Conservation (phyloP, 257 asterid genomes). For the Solanum tarijense region DNA sequence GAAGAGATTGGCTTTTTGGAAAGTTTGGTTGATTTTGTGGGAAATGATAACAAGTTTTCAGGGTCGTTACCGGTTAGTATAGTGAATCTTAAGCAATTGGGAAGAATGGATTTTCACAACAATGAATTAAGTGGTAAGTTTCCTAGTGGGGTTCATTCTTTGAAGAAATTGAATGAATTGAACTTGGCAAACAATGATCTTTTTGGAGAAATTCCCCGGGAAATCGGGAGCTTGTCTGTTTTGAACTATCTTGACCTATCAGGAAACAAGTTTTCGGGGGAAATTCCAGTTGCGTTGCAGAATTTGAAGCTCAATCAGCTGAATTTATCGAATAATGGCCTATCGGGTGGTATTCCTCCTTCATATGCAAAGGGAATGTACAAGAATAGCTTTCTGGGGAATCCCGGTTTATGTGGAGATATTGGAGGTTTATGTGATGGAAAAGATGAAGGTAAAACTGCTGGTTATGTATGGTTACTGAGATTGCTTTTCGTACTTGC, state of each 20-base stretch:
- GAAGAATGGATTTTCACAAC: constrained; percentile 72
- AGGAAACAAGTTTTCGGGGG: constrained; percentile 57
- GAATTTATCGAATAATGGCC: constrained; percentile 66
- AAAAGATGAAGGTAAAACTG: constrained; percentile 22
- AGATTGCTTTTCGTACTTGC: constrained; percentile 51
- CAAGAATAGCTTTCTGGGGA: constrained; percentile 66
- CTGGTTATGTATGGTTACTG: constrained; percentile 53
- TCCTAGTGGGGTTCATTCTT: constrained; percentile 55
- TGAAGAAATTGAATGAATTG: constrained; percentile 80
- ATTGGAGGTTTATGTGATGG: constrained; percentile 67
- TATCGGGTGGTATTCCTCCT: constrained; percentile 77
- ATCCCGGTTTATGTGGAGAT: constrained; percentile 77
- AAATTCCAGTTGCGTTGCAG: constrained; percentile 64
- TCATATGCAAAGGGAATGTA: constrained; percentile 69
- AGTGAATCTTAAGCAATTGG: constrained; percentile 71
- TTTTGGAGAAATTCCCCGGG: constrained; percentile 71
- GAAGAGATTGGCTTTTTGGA: constrained; percentile 72
- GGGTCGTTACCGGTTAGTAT: constrained; percentile 68
- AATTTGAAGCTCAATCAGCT: constrained; percentile 83
- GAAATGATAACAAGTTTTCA: constrained; percentile 42
- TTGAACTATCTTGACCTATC: constrained; percentile 89
- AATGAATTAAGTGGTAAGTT: constrained; percentile 59
- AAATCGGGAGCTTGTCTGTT: constrained; percentile 66
- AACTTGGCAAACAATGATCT: constrained; percentile 67
- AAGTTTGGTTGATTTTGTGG: constrained; percentile 55